Base-by-base conservation (phyloP, 2,329 filamentous ascomycete genomes). In the Paecilomyces sp. region DNA sequence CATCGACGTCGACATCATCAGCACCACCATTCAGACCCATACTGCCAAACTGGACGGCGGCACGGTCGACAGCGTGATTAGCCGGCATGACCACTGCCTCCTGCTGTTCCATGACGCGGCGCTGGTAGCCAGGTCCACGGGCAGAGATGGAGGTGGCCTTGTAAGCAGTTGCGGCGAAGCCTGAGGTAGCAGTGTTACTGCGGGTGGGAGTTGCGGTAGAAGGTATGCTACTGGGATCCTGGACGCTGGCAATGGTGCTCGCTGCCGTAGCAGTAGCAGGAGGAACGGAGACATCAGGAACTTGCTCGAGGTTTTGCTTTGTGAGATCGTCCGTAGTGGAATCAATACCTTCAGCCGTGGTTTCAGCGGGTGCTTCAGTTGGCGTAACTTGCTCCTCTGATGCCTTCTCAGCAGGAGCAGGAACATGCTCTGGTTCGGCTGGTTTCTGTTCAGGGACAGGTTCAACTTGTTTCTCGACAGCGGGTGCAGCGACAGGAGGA, bases 1-100 rank as follows among this genome's bases (percentile, higher is more conserved):
- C 92, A 71, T 97, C 94, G 63, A 96, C 90, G 69, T 97, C 92
- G 30, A 80, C 74, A 58, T 61, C 67, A 12, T 67, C 62, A 54
- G 77, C 71, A 62, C 85, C 84, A 57, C 88, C 92, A 71, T 90
- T 92, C 69, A 99, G 77, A 71, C 89, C 95, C 82, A 99, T 91
- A 74, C 92, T 95, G 64, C 94, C 94, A 74, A 99, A 99, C 73
- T 97, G 93, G 55, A 99, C 92, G 56, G 92, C 90, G 65, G 93
- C 86, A 68, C 92, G 88, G 73, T 97, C 93, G 30, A 99, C 89
- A 57, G 94, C 92, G 66, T 94, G 92, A 79, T 97, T 96, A 61
- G 91, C 92, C 54, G 94, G 94, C 93, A 99, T 97, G 65, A 96
- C 92, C 50, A 99, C 94, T 61, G 94, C 91, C 79, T 99, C 94